phyloP scores from a whole-genome alignment of 768 basidiomycete genomes.

The Tulasnella sp. region DNA sequence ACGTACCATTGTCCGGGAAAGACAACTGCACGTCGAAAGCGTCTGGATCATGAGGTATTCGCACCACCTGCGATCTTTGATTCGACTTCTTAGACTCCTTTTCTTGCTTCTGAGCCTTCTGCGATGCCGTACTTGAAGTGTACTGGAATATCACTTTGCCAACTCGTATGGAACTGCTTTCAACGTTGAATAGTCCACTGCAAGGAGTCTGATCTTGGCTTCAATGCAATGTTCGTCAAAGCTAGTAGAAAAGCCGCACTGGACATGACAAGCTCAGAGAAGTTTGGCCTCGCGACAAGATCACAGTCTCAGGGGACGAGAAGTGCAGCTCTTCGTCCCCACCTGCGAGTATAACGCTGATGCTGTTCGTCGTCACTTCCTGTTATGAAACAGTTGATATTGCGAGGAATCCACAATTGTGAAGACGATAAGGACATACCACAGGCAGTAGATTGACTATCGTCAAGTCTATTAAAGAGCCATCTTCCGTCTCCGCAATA shows the following conservation, averaged over 20 bases:
- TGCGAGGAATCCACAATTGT: conserved; percentile 4
- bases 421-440: conserved; percentile 35
- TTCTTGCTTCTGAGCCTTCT: background rate
- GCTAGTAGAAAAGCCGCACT: conserved; percentile 36
- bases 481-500: conserved; percentile 51
- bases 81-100: background rate
- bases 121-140: conserved; percentile 16
- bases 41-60: background rate
- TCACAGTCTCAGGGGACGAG: conserved; percentile 36
- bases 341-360: conserved; percentile 42
- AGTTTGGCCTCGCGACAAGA: conserved; percentile 44
- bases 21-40: conserved; percentile 44
- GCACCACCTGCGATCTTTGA: background rate
- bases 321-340: conserved; percentile 49
- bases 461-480: conserved; percentile 45
- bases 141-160: conserved; percentile 58
- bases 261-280: conserved; percentile 52
- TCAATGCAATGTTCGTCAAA: background rate
- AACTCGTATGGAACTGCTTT: conserved; percentile 54
- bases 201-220: conserved; percentile 45
- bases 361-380: conserved; percentile 50
- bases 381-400: conserved; percentile 22
- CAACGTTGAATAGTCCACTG: conserved; percentile 55
- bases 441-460: conserved; percentile 63
- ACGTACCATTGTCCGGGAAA: conserved; percentile 24